Evolutionary conservation across 495 filamentous ascomycete species (phyloP).

Genomic region (Xylaria flabelliformis): DNA sequence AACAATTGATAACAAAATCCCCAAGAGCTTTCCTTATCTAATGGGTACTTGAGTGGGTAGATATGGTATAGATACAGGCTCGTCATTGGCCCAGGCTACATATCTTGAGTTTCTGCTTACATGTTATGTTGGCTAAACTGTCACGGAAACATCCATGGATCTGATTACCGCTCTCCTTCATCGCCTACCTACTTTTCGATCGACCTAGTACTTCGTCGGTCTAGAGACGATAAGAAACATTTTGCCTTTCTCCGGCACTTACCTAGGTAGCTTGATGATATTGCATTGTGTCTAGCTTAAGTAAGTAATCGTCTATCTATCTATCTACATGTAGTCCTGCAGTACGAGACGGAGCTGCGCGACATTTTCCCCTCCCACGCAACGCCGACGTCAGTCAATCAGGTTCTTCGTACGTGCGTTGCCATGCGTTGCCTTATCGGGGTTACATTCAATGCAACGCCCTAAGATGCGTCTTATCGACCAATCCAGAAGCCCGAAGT

Average conservation of each 20-base stretch:
- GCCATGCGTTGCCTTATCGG: conserved; percentile 8
- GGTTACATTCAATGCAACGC: conserved; percentile 21
- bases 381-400: neutral
- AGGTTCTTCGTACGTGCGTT: neutral
- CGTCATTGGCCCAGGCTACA: neutral
- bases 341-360: neutral
- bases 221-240: neutral
- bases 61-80: neutral
- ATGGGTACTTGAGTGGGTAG: neutral
- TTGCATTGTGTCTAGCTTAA: neutral
- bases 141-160: neutral
- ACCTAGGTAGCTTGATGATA: neutral
- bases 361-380: neutral
- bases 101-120: conserved; percentile 16
- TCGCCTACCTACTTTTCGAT: neutral
- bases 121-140: conserved; percentile 14
- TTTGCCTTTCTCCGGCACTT: neutral
- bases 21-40: conserved; percentile 7
- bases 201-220: too few species aligned
- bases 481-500: conserved; percentile 12
- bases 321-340: neutral
- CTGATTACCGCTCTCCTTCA: neutral
- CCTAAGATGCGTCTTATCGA: conserved; percentile 20
- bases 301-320: neutral
- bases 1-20: conserved; percentile 8